These are phyloP conservation scores for Ceriops tagal DNA, from an alignment of 345 rosid species.

Conservation along the genomic window DNA sequence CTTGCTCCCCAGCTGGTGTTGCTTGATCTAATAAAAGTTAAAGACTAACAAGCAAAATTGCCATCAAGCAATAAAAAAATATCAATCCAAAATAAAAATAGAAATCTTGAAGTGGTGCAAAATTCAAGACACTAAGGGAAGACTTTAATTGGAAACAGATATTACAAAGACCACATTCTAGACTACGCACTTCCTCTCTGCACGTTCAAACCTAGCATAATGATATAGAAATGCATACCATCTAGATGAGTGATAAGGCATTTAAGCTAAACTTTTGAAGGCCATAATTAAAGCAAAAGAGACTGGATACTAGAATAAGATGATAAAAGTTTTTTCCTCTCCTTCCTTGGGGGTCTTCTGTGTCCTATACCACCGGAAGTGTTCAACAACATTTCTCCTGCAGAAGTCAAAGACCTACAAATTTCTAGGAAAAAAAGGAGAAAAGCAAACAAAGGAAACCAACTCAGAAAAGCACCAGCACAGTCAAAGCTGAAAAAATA, in stretches of 20 bases:
- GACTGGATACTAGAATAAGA: constrained; percentile 47
- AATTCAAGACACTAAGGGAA: background rate
- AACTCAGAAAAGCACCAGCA: constrained; percentile 30
- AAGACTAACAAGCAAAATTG: constrained; percentile 22
- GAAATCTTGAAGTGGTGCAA: background rate
- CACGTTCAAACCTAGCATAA: background rate
- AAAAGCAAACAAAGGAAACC: constrained; percentile 17
- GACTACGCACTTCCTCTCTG: background rate
- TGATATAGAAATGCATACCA: background rate
- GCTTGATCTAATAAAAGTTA: constrained; percentile 42
- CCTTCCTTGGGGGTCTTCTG: constrained; percentile 55
- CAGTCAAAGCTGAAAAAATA: constrained; percentile 8
- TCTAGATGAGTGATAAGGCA: background rate
- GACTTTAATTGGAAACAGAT: background rate
- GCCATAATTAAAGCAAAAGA: background rate
- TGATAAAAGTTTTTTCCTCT: constrained; percentile 44
- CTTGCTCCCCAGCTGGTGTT: constrained; percentile 28
- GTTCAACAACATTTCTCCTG: constrained; percentile 29
- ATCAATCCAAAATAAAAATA: constrained; percentile 14
- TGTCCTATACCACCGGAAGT: constrained; percentile 32
- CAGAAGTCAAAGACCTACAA: constrained; percentile 41
- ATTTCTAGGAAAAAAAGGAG: constrained; percentile 39
- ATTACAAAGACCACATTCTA: background rate
- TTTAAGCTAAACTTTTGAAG: background rate
- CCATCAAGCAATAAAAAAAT: constrained; percentile 13